Percentiles rank a stretch among this genome's conserved stretches.
Conservation (phyloP, 1,284 basidiomycete genomes). For the Ustanciosporium gigantosporum region DNA sequence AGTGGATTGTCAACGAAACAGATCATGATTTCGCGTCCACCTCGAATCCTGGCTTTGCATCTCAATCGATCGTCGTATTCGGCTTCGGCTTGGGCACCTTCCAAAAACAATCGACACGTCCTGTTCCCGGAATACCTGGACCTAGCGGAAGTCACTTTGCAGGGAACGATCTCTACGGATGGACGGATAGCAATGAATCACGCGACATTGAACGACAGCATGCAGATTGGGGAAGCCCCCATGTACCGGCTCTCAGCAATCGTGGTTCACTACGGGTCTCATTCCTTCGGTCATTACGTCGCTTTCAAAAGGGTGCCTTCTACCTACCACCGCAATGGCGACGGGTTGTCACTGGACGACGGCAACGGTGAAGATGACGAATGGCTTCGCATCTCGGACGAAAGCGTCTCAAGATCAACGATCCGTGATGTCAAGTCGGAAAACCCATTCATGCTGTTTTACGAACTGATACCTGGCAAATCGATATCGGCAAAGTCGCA, state of each 20-base stretch:
- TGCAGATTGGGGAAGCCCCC: not conserved
- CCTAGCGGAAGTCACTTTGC: slow-evolving; percentile 36
- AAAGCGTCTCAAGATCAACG: slow-evolving; percentile 33
- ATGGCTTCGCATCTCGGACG: slow-evolving; percentile 58
- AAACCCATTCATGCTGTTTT: slow-evolving; percentile 59
- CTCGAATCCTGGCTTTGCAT: slow-evolving; percentile 49
- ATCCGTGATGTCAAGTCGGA: slow-evolving; percentile 49
- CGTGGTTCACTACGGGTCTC: slow-evolving; percentile 58
- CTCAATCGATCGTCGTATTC: slow-evolving; percentile 52
- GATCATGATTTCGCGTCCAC: slow-evolving; percentile 53
- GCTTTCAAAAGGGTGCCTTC: slow-evolving; percentile 40
- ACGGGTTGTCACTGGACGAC: too few relatives aligned
- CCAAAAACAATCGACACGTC: slow-evolving; percentile 55
- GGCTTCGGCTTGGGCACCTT: slow-evolving; percentile 37
- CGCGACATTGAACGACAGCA: not conserved
- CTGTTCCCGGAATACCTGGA: slow-evolving; percentile 53
- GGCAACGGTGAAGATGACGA: slow-evolving; percentile 1
- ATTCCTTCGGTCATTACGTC: slow-evolving; percentile 58
- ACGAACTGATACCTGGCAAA: slow-evolving; percentile 29
- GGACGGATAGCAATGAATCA: slow-evolving; percentile 19
- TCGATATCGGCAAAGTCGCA: not conserved
- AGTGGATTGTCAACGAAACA: slow-evolving; percentile 53
- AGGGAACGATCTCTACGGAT: slow-evolving; percentile 33
- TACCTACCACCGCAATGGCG: not conserved
- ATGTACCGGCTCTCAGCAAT: slow-evolving; percentile 45